Conservation (phyloP, 2,329 filamentous ascomycete genomes). For the Cyphellophora europaea region DNA sequence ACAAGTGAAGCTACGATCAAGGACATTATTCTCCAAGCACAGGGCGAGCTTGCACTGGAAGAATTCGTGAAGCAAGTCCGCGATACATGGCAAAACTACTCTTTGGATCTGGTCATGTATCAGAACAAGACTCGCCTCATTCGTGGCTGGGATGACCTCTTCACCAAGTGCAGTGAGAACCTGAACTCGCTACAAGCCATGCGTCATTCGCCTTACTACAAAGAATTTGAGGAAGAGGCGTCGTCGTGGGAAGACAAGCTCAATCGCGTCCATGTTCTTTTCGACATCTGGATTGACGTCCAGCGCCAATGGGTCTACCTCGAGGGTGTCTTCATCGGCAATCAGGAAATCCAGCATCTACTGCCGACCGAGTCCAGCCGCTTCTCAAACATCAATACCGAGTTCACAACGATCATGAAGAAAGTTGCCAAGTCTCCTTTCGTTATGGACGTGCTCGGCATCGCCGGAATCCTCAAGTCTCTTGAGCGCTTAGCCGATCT, state of each 20-base stretch:
- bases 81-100: conserved; percentile 93
- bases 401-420: conserved; percentile 99
- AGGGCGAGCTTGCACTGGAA: conserved; percentile 96
- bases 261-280: conserved; percentile 92
- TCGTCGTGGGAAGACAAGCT: conserved; percentile 96
- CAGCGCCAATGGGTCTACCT: conserved; percentile 99
- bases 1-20: conserved; percentile 80
- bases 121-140: conserved; percentile 98
- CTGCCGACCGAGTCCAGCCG: conserved; percentile 91
- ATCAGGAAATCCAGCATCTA: conserved; percentile 96
- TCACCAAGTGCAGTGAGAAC: conserved; percentile 97
- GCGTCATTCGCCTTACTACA: conserved; percentile 98
- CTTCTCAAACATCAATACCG: conserved; percentile 98
- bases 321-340: conserved; percentile 96
- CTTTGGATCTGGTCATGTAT: conserved; percentile 89
- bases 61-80: conserved; percentile 95
- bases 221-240: conserved; percentile 97
- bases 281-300: conserved; percentile 99
- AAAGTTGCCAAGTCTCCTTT: conserved; percentile 96
- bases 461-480: conserved; percentile 91
- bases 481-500: conserved; percentile 92
- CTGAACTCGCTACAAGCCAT: conserved; percentile 96
- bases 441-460: conserved; percentile 90
- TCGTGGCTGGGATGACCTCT: conserved; percentile 94
- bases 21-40: conserved; percentile 89